Base-by-base conservation (phyloP, 148 eudicot genomes). In the Dysphania ambrosioides region DNA sequence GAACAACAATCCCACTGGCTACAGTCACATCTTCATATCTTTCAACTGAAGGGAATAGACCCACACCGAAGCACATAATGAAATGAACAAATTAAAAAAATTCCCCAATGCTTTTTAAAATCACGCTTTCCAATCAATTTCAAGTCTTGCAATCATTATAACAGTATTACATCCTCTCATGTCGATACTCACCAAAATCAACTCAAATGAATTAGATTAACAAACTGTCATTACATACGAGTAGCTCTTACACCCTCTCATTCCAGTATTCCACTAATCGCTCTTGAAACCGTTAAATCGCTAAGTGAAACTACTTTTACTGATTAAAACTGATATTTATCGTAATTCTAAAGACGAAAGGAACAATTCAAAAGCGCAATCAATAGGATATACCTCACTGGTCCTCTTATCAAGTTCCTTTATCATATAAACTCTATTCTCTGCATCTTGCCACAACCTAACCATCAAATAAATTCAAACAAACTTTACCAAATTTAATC, bases 371-470 rank as follows among this genome's bases (percentile, higher is more conserved):
- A n/a, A n/a, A n/a, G n/a, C n/a, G n/a, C n/a, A n/a, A n/a, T n/a
- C n/a, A n/a, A 31, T 27, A 15, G 53, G 49, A 75, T 27, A 24
- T 80, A 89, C 97, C 96, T 90, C 87, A 60, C 83, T 88, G 75
- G 83, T 87, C 83, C 83, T 86, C 75, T 63, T 82, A 78, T 93
- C 97, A 24, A 93, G 93, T 80, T 90, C 93, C 72, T 83, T 75
- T 44, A 84, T 82, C 26, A 92, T 44, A 82, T 85, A 80, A 72
- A 88, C 95, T 78, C 97, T 79, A 78, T 78, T 86, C 82, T 87
- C 85, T 5, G 97, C 91, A 32, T 90, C 96, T 78, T 87, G 96
- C 97, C 97, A 92, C 81, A 92, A 79, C 80, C 97, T 92, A 87
- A 18, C 62, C 35, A 32, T 23, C n/a, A n/a, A n/a, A n/a, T n/a